phyloP scores from a whole-genome alignment of 2,329 filamentous ascomycete genomes.

The Zymoseptoria passerinii region DNA sequence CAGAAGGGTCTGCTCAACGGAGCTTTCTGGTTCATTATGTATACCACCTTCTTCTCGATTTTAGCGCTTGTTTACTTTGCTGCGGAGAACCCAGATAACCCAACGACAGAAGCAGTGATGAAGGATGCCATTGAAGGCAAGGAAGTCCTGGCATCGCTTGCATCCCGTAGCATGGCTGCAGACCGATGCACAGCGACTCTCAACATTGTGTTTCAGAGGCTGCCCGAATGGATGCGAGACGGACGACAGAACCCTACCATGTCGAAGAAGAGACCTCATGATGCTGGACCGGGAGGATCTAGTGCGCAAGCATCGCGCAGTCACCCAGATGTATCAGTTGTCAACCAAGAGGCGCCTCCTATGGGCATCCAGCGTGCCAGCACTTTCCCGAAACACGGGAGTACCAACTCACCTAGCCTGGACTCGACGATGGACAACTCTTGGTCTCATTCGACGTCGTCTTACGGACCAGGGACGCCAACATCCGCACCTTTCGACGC shows the following conservation, averaged over 20 bases:
- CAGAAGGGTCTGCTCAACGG: conserved; percentile 67
- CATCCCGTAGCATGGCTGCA: conserved; percentile 78
- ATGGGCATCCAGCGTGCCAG: conserved; percentile 17
- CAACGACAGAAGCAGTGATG: conserved; percentile 68
- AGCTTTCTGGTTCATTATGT: conserved; percentile 80
- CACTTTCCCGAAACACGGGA: conserved; percentile 21
- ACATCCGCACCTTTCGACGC: conserved; percentile 16
- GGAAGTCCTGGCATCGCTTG: conserved; percentile 69
- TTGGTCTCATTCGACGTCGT: conserved; percentile 19
- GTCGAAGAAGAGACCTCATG: conserved; percentile 42
- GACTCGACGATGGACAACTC: neutral
- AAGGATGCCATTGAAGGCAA: conserved; percentile 79
- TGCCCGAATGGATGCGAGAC: conserved; percentile 53
- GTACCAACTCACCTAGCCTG: conserved; percentile 9
- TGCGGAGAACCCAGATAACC: conserved; percentile 68
- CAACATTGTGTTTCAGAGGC: conserved; percentile 70
- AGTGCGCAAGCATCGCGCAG: conserved; percentile 15
- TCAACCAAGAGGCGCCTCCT: conserved; percentile 2
- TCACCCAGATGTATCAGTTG: conserved; percentile 23
- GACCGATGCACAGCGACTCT: conserved; percentile 75
- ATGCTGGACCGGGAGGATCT: conserved; percentile 9
- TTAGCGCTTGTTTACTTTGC: conserved; percentile 73
- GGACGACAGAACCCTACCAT: conserved; percentile 35
- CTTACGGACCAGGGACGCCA: conserved; percentile 23
- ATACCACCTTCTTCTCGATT: conserved; percentile 74